A percentile compares a stretch with the other conserved stretches of the same genome.
These are phyloP conservation scores for Cladorrhinum sp. DNA, from an alignment of 2,329 filamentous ascomycete genomes.

Conservation along the genomic window DNA sequence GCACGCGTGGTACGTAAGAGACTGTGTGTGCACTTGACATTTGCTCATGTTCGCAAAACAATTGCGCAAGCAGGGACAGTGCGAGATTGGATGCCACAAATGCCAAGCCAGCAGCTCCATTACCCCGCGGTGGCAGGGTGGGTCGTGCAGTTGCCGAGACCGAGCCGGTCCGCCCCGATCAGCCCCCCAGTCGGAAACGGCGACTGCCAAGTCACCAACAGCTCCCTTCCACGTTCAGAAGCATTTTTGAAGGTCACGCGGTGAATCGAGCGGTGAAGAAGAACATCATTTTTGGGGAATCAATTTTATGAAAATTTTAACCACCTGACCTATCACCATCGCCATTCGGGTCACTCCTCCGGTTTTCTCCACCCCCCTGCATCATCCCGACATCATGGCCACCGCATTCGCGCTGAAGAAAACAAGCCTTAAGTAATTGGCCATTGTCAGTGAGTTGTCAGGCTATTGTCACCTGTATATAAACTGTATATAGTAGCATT, in stretches of 20 bases:
- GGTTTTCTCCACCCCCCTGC: background rate
- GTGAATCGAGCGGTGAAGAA: background rate
- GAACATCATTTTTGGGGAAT: background rate
- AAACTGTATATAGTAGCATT: background rate
- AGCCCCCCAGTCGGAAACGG: background rate
- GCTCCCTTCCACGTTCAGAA: background rate
- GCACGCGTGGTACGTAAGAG: background rate
- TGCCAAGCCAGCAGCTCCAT: background rate
- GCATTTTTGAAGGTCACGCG: background rate
- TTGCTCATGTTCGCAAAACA: too few species aligned
- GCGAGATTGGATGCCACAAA: too few species aligned
- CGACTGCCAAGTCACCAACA: background rate
- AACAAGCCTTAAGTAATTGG: background rate
- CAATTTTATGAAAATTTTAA: background rate
- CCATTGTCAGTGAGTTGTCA: background rate
- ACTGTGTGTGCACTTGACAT: background rate
- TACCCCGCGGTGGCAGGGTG: background rate
- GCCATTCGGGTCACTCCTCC: background rate
- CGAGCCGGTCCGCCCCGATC: background rate
- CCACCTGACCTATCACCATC: background rate
- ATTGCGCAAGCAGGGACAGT: background rate
- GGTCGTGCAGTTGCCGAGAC: background rate
- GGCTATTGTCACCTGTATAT: background rate
- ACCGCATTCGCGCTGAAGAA: background rate
- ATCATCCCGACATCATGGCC: background rate